These are phyloP conservation scores for Aspergillus diversus DNA, from an alignment of 495 filamentous ascomycete species.

Conservation along the genomic window DNA sequence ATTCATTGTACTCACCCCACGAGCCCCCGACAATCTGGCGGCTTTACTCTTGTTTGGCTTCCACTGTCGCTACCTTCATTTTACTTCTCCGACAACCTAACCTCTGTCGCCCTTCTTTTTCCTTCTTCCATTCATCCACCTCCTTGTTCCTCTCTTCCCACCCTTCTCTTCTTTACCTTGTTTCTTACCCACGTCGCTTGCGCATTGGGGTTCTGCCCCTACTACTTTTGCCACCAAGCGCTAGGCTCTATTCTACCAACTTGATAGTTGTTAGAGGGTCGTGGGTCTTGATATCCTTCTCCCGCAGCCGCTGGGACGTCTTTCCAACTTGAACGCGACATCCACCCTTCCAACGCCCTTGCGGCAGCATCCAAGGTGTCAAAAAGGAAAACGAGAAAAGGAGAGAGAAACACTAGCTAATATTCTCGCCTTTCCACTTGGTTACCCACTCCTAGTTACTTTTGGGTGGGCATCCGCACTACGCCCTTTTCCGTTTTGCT, in stretches of 20 bases:
- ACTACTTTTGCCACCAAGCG: too few relatives aligned
- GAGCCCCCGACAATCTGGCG: conserved; percentile 21
- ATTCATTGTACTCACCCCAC: conserved; percentile 24
- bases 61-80: conserved; percentile 29
- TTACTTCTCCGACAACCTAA: conserved; percentile 20
- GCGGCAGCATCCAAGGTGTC: conserved; percentile 20
- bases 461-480: background rate
- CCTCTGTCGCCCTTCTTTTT: conserved; percentile 30
- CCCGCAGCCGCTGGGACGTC: conserved; percentile 2
- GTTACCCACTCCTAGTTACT: background rate
- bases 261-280: conserved; percentile 22
- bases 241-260: conserved; percentile 1
- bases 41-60: conserved; percentile 27
- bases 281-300: conserved; percentile 32
- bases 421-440: conserved; percentile 2
- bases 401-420: conserved; percentile 5
- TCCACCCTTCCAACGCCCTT: conserved; percentile 30
- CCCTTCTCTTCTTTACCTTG: conserved; percentile 12
- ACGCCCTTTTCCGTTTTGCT: conserved; percentile 3
- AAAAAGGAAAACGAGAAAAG: conserved; percentile 19
- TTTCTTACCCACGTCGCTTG: conserved; percentile 6
- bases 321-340: conserved; percentile 17
- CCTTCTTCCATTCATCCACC: conserved; percentile 22
- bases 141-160: conserved; percentile 16
- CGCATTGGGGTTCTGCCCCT: conserved; percentile 1